Conservation (phyloP, 2,329 filamentous ascomycete genomes). For the Colletotrichum kahawae region DNA sequence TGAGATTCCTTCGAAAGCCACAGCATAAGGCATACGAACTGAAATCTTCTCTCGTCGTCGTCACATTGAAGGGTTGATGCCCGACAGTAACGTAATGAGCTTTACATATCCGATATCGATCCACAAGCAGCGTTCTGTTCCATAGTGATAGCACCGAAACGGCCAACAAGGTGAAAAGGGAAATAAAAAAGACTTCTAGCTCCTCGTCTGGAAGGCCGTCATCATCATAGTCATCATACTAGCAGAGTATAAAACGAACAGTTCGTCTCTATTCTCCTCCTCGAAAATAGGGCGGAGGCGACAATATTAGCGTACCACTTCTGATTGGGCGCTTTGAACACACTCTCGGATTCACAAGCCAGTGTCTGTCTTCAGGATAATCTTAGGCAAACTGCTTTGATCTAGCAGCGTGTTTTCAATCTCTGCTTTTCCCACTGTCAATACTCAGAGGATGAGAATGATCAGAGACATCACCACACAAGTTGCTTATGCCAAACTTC, state of each 20-base stretch:
- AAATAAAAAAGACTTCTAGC: not conserved
- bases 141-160: not conserved
- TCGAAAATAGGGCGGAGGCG: not conserved
- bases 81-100: not conserved
- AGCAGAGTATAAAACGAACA: not conserved
- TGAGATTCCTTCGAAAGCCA: not conserved
- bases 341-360: not conserved
- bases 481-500: too few species aligned
- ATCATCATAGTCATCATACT: not conserved
- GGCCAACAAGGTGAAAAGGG: not conserved
- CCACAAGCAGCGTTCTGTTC: not conserved
- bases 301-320: not conserved
- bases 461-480: not conserved
- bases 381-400: accelerated
- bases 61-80: not conserved
- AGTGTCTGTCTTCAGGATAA: not conserved
- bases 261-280: not conserved
- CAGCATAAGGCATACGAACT: not conserved
- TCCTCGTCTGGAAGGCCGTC: accelerated
- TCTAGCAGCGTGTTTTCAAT: not conserved
- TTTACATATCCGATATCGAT: not conserved
- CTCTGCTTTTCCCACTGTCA: not conserved
- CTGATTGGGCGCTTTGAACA: not conserved
- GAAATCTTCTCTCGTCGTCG: not conserved
- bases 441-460: not conserved